Evolutionary conservation across 1,284 basidiomycete genomes (phyloP), one percentile per base, ranked within the genome.

Genomic region (Chondrostereum purpureum): DNA sequence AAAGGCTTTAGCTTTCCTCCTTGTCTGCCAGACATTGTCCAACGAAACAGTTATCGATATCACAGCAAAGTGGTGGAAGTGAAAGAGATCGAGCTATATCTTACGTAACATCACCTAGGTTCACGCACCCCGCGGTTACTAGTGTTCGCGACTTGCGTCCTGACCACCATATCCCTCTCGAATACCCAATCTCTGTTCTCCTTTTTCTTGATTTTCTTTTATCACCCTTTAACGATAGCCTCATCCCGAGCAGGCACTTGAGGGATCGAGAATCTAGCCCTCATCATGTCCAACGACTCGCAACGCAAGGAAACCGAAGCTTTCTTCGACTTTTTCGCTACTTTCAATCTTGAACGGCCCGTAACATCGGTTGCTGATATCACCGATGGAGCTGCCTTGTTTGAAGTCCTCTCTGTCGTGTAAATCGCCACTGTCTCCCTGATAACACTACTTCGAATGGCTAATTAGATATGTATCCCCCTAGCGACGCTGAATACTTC

Each of bases 1-100:
- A 83, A 66, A 47, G 87, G 87, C 73, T 89, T 89, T 43, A 82
- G 60, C 66, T 89, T 89, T 58, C 86, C 86, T 51, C 83, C 87
- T 70, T 87, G 81, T 67, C 86, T 76, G 58, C 73, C 68, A 37
- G 83, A 75, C 84, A 88, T 39, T 4, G n/a, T 14, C 12, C 33
- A 34, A 34, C 33, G n/a, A n/a, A n/a, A n/a, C n/a, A n/a, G n/a
- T n/a, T 31, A 31, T 31, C 27, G 27, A n/a, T 31, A n/a, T 31
- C n/a, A n/a, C n/a, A 31, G 27, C 27, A 31, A 31, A n/a, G 27
- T 87, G 49, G 49, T 50, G 43, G 20, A 18, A 42, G 21, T 13
- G 14, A 36, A 35, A 24, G 20, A 41, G 11, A 14, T 35, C 24
- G 39, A 33, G 23, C 20, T 10, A 39, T 18, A 44, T 23, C 24